A percentile compares a stretch with the other conserved stretches of the same genome.
phyloP scores from a whole-genome alignment of 1,284 basidiomycete species.

The Ceratobasidium sp. region DNA sequence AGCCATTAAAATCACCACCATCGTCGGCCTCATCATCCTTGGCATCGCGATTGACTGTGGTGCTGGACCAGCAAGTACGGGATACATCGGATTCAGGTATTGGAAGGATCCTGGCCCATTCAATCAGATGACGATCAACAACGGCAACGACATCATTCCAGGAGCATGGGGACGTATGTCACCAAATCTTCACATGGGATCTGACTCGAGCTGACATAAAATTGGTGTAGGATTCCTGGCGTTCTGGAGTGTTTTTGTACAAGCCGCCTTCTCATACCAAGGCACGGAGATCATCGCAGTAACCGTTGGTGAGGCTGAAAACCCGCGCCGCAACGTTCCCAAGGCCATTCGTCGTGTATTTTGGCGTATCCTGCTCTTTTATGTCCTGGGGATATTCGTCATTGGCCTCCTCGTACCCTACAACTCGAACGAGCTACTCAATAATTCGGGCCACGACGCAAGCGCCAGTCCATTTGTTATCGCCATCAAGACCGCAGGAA shows the following conservation, averaged over 20 bases:
- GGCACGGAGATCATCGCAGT: constrained; percentile 76
- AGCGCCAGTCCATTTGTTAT: constrained; percentile 59
- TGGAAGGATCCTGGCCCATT: constrained; percentile 80
- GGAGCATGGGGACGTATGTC: constrained; percentile 41
- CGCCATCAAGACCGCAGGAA: constrained; percentile 63
- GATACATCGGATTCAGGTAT: constrained; percentile 64
- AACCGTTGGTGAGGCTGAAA: constrained; percentile 65
- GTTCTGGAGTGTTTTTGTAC: constrained; percentile 52
- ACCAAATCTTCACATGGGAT: background rate
- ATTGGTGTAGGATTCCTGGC: constrained; percentile 47
- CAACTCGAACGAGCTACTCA: constrained; percentile 44
- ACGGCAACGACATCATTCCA: constrained; percentile 52
- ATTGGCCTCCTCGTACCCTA: constrained; percentile 54
- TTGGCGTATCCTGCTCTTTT: constrained; percentile 68
- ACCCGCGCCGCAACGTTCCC: constrained; percentile 66
- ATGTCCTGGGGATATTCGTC: constrained; percentile 61
- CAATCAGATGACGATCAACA: constrained; percentile 43
- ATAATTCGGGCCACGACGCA: constrained; percentile 39
- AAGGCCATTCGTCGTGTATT: constrained; percentile 73
- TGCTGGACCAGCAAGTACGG: constrained; percentile 45
- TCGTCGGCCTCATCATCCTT: constrained; percentile 62
- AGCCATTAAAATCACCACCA: constrained; percentile 61
- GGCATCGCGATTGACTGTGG: constrained; percentile 56
- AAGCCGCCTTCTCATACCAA: constrained; percentile 67
- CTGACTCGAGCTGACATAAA: background rate